Percentiles rank a stretch among this genome's conserved stretches.
Evolutionary conservation across 208 protist genomes (phyloP).

Genomic region (Wallacemonas sp.): DNA sequence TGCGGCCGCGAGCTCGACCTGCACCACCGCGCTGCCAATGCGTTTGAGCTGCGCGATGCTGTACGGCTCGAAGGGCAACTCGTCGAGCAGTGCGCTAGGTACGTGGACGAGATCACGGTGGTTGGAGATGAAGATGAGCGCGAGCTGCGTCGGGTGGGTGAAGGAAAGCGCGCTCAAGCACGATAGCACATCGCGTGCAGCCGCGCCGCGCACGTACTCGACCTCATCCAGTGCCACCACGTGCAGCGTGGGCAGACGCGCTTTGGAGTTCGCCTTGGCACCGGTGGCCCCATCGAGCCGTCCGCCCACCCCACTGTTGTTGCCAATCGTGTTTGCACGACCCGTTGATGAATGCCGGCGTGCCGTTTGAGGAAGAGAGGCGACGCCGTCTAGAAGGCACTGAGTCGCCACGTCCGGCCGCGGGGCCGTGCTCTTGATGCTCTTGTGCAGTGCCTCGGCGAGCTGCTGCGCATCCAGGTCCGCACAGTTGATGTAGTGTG

Average conservation of each 20-base stretch:
- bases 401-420: slow-evolving; percentile 34
- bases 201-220: slow-evolving; percentile 52
- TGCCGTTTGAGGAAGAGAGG: slow-evolving; percentile 14
- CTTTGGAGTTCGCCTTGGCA: background rate
- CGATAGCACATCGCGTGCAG: slow-evolving; percentile 32
- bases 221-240: slow-evolving; percentile 81
- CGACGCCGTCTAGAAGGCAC: slow-evolving; percentile 25
- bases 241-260: slow-evolving; percentile 30
- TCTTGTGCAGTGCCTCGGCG: slow-evolving; percentile 35
- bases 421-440: slow-evolving; percentile 29
- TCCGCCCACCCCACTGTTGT: background rate
- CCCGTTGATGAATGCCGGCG: background rate
- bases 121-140: slow-evolving; percentile 82
- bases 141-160: slow-evolving; percentile 37
- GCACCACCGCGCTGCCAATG: slow-evolving; percentile 36
- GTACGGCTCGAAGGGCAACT: slow-evolving; percentile 72
- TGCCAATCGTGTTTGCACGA: background rate
- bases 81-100: slow-evolving; percentile 53
- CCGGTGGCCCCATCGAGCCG: background rate
- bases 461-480: slow-evolving; percentile 51
- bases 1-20: slow-evolving; percentile 18
- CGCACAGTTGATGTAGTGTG: slow-evolving; percentile 83
- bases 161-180: slow-evolving; percentile 48
- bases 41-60: slow-evolving; percentile 33
- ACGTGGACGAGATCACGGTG: slow-evolving; percentile 76